Evolutionary conservation across 1,284 basidiomycete genomes (phyloP), one percentile per base, ranked within the genome.

Genomic region (Ustilago curta): DNA sequence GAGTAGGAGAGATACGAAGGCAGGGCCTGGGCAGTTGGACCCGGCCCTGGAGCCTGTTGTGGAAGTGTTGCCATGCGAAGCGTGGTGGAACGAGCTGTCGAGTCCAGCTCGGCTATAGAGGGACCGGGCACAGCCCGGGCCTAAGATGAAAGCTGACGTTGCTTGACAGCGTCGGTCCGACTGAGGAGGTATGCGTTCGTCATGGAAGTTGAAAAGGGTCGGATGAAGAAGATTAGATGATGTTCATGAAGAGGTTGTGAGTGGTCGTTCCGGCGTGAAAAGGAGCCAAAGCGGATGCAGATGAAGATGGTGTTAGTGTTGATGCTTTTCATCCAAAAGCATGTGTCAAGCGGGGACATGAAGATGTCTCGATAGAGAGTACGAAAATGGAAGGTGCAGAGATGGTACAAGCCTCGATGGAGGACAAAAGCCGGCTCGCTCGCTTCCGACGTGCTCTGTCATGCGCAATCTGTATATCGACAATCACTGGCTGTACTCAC

Each of bases 1-100:
- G 76, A 77, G 64, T 81, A 81, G n/a, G 79, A 78, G 29, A 79
- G 72, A 40, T 73, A 81, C 12, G 70, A 69, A 43, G 79, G 78
- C 43, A 81, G 68, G 37, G 65, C 63, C 59, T 79, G 78, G 59
- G 60, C 79, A 11, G 79, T 81, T 19, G 78, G 70, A 19, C 71
- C 70, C 31, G 79, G 79, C 53, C 79, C 77, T 53, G 77, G 71
- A 53, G 58, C 67, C 60, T 79, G 77, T 47, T 65, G 63, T 8
- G 77, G 77, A 0, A 78, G 50, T 2, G 71, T 75, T 18, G 71
- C 71, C 71, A 75, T 75, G 42, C 56, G 59, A 21, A 23, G 16
- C n/a, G 18, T 35, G 18, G 16, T 4, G 9, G 11, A 2, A 35
- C 2, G 49, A 31, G 52, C 37, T 25, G 32, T 56, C 49, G 62